Base-by-base conservation (phyloP, 2,329 filamentous ascomycete species). In the Tolypocladium nubicola region DNA sequence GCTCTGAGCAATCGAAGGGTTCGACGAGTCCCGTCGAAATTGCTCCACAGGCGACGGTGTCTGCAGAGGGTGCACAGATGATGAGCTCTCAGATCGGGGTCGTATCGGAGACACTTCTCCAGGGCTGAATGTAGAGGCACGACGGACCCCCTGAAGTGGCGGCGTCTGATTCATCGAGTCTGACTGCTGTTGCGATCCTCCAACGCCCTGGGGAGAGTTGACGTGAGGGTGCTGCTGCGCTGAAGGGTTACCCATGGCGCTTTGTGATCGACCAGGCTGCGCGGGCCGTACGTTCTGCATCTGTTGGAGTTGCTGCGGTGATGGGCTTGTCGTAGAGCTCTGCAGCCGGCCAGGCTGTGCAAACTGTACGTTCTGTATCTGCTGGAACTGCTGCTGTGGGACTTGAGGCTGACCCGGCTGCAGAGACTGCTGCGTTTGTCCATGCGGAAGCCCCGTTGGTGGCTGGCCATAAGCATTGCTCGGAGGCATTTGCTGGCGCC, bases 21-120 rank as follows among this genome's bases (percentile, higher is more conserved):
- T 63, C 1, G 43, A 50, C 11, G 62, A 63, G 33, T 53, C 54
- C 21, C 61, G 57, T 37, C 57, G 58, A 11, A 50, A 54, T 23
- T 56, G 23, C 14, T 61, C 63, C n/a, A 59, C 39, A 8, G 59
- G 60, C 1, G 62, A 61, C 0, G 61, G 61, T 6, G 61, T 61
- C 14, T 57, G 55, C 21, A 62, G 14, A 23, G 61, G 55, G 45
- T 53, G 26, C 13, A 47, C 52, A 1, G 62, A 63, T 2, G 61
- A 60, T 26, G 57, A 54, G 26, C 63, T 62, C 40, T 62, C 58
- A 0, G 57, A 56, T 35, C 63, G 58, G 19, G 59, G 41, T 10
- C 58, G 58, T 16, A 57, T 41, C 10, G 62, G 59, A 19, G 59
- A 61, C 21, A 61, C 55, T 10, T 60, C 57, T 21, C 57, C 56